Conservation (phyloP, 2,329 filamentous ascomycete species). For the Ilyonectria sp. region DNA sequence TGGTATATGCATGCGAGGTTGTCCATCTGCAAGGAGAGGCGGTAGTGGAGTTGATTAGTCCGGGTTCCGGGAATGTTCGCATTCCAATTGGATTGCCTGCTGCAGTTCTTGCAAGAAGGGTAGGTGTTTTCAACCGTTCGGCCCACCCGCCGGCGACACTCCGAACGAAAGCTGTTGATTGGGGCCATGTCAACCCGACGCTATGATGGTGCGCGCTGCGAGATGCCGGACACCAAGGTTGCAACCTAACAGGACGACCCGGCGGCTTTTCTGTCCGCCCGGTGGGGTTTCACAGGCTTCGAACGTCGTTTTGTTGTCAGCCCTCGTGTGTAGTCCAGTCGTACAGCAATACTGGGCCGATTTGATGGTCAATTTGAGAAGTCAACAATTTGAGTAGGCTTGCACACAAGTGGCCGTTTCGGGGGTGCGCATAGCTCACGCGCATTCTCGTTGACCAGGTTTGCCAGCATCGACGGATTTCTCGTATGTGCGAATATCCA, state of each 20-base stretch:
- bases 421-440: conserved; percentile 14
- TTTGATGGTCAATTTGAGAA: conserved; percentile 13
- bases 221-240: conserved; percentile 25
- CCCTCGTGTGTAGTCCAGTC: conserved; percentile 1
- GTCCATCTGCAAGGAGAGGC: conserved; percentile 39
- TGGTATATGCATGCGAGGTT: conserved; percentile 42
- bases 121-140: conserved; percentile 32
- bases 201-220: conserved; percentile 24
- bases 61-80: conserved; percentile 40
- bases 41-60: conserved; percentile 43
- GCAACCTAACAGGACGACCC: conserved; percentile 15
- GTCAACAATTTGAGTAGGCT: conserved; percentile 1
- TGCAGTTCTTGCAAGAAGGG: conserved; percentile 38
- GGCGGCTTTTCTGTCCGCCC: conserved; percentile 14
- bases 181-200: conserved; percentile 40
- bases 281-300: conserved; percentile 24
- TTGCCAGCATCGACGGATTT: conserved; percentile 58
- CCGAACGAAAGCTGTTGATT: conserved; percentile 29
- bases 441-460: conserved; percentile 7
- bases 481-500: conserved; percentile 82
- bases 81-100: conserved; percentile 45
- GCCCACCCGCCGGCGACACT: conserved; percentile 31
- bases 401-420: conserved; percentile 4
- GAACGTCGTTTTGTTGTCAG: conserved; percentile 26
- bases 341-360: conserved; percentile 3